Evolutionary conservation across 2,329 filamentous ascomycete genomes (phyloP).

Genomic region (Colletotrichum incanum): DNA sequence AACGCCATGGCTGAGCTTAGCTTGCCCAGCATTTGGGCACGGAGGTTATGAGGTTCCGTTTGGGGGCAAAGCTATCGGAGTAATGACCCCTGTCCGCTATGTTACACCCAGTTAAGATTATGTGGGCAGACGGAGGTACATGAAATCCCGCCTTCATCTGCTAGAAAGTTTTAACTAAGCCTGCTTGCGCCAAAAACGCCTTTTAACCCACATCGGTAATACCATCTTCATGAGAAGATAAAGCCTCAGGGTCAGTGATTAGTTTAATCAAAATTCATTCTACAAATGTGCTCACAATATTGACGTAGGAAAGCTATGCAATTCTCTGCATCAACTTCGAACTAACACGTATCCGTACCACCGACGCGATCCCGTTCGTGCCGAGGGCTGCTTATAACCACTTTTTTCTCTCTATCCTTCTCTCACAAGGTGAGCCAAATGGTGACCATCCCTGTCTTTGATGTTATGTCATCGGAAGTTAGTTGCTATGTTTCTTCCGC

Average conservation of each 20-base stretch:
- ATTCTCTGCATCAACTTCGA: background rate
- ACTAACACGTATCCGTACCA: background rate
- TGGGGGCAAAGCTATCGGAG: background rate
- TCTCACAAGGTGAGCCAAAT: background rate
- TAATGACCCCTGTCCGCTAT: background rate
- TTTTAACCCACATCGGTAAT: background rate
- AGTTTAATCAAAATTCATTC: background rate
- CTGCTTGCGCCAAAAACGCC: background rate
- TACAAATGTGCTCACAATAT: too few relatives aligned
- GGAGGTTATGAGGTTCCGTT: conserved; percentile 1
- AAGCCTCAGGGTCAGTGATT: too few relatives aligned
- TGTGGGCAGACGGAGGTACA: background rate
- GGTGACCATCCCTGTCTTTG: background rate
- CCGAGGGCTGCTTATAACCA: too few relatives aligned
- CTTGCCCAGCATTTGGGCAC: background rate
- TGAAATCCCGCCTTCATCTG: background rate
- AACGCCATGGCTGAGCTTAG: background rate
- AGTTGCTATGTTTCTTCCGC: rapidly evolving
- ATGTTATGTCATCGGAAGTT: conserved; percentile 2
- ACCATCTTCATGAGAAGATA: background rate
- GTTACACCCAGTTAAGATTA: background rate
- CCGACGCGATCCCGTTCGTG: too few relatives aligned
- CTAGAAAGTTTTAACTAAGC: background rate
- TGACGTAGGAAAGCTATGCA: background rate
- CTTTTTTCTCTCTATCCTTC: too few relatives aligned